Base-by-base conservation (phyloP, 345 rosid genomes). In the Crucihimalaya himalaica region DNA sequence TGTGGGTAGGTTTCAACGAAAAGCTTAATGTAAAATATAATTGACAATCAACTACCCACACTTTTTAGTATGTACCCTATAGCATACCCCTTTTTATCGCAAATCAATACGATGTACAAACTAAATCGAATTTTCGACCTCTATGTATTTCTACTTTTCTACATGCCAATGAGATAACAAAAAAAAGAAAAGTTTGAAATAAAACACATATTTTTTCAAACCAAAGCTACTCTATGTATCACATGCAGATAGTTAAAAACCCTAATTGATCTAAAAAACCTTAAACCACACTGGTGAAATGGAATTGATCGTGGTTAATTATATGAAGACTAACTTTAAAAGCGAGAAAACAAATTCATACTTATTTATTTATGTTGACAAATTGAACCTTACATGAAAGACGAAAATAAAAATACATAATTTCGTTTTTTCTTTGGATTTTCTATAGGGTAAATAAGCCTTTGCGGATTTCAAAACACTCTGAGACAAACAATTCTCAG, bases 381-480 rank as follows among this genome's bases (percentile, higher is more conserved):
- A 21, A 76, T 20, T 45, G 59, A 69, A 54, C 29, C 20, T 54
- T 76, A 69, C 71, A 76, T 27, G 42, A 55, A 2, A 55, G 20
- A 77, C 72, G 54, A 71, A 71, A 58, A 57, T 16, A 59, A 71
- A 27, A 58, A 75, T 71, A 77, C 72, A 71, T 63, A 74, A 8
- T 48, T 63, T 63, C 71, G 42, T 54, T n/a, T 37, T 71, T 71
- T 65, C 65, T 71, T 21, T n/a, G 40, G 72, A 37, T 19, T 70
- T 71, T 72, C 18, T 31, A 1, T 65, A 27, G 19, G 69, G 70
- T 59, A 58, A 64, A 66, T 52, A 65, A 51, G 73, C 62, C 27
- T 52, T 60, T 66, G 57, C 73, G 29, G 1, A 35, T 58, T 60
- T 71, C 40, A 77, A 77, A 77, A 77, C 71, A 56, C 73, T 21